Base-by-base conservation (phyloP, 2,329 filamentous ascomycete genomes). In the Fusarium sp. region DNA sequence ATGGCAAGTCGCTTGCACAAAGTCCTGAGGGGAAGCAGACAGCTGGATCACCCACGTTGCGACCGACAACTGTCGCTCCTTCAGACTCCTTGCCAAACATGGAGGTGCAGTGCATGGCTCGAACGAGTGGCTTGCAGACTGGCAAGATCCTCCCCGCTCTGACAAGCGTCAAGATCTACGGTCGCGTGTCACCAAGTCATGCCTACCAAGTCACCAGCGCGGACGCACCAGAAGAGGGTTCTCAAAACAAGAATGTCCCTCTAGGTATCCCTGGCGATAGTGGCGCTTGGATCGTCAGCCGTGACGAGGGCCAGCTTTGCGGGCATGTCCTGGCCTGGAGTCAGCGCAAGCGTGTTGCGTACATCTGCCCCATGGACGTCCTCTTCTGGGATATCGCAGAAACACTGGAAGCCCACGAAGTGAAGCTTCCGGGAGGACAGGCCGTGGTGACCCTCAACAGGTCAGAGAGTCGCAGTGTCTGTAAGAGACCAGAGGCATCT, bases 361-460 rank as follows among this genome's bases (percentile, higher is more conserved):
- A 97, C 80, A 96, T 98, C 69, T 96, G 94, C 69, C 95, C 95
- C 0, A 98, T 98, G 95, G 93, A 98, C 64, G 88, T 98, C 6
- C 84, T 97, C 18, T 86, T 98, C 16, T 89, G 92, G 33, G 95
- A 98, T 78, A 97, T 98, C 63, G 92, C 91, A 33, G 89, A 92
- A 70, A 95, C 92, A 0, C 85, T 98, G 1, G 89, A 91, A 28
- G 94, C 94, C 0, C 83, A 83, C 4, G 88, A 90, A 31, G 89
- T 97, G n/a, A 86, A 88, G 10, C 86, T 97, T 0, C 94, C 94
- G 0, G 91, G 90, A 0, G 89, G 87, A 0, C 82, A 85, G 45
- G 78, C 83, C 0, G 76, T 87, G 0, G 78, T 85, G 6, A 77
- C 79, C 16, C 2, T 54, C 6, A 28, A 18, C 20, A 41, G 35